These are phyloP conservation scores for Penicillium verrucosum DNA, from an alignment of 2,329 filamentous ascomycete genomes.

Conservation along the genomic window DNA sequence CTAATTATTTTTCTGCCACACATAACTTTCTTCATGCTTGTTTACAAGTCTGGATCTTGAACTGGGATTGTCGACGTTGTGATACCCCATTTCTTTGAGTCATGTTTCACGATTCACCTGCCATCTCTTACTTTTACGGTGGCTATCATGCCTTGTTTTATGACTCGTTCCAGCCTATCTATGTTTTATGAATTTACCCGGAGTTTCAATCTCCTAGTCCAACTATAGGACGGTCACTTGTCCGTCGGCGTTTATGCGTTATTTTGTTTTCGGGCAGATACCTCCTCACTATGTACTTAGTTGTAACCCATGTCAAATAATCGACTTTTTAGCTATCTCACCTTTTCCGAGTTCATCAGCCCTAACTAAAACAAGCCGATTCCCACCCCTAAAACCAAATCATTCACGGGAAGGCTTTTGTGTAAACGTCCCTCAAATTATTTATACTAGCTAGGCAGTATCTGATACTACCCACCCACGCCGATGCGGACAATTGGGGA, in stretches of 20 bases:
- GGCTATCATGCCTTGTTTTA: constrained; percentile 8
- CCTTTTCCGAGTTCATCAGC: background rate
- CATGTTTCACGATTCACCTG: constrained; percentile 27
- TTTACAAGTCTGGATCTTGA: constrained; percentile 14
- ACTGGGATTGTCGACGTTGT: constrained; percentile 21
- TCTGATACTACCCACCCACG: background rate
- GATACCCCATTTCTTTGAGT: constrained; percentile 23
- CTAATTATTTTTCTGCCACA: constrained; percentile 8
- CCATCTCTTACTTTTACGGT: constrained; percentile 1
- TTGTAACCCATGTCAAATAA: constrained; percentile 25
- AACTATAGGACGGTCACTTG: constrained; percentile 5
- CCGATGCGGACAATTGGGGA: background rate
- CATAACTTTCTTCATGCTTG: constrained; percentile 13
- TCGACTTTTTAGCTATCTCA: constrained; percentile 5
- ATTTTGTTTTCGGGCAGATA: constrained; percentile 29
- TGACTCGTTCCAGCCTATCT: constrained; percentile 1
- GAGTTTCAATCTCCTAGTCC: constrained; percentile 4
- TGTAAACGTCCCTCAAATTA: background rate
- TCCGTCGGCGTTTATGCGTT: constrained; percentile 13
- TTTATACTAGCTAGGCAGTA: background rate
- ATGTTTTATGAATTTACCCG: constrained; percentile 1
- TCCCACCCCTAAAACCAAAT: background rate
- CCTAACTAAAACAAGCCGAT: background rate
- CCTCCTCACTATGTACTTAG: constrained; percentile 35
- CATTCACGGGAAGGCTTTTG: background rate